Conservation (phyloP, 208 protist genomes). For the Tritrichomonas musculus region DNA sequence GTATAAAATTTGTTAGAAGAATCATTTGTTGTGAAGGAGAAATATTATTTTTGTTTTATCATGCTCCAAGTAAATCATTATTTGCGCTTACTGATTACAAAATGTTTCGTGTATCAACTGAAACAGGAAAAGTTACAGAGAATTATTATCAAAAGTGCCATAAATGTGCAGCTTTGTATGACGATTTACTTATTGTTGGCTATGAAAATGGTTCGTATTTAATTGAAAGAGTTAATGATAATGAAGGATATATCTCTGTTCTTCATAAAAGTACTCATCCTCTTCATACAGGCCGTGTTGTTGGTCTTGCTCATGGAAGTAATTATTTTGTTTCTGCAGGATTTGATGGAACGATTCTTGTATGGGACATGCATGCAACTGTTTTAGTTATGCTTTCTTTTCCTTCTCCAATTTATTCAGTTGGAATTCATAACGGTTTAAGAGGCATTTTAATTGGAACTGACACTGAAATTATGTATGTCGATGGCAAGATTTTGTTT, state of each 20-base stretch:
- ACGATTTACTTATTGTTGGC: background rate
- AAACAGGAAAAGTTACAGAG: background rate
- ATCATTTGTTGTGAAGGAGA: background rate
- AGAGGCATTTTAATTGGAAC: background rate
- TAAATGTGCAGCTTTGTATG: background rate
- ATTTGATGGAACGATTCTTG: conserved; percentile 9
- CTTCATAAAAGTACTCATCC: background rate
- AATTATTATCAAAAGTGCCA: too few species aligned
- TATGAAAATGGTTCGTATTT: conserved; percentile 15
- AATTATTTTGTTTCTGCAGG: background rate
- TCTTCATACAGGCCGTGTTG: background rate
- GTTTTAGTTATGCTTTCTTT: background rate
- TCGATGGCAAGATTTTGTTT: background rate
- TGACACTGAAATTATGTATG: background rate
- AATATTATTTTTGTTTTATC: background rate
- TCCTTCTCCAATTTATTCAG: background rate
- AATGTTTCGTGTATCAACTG: background rate
- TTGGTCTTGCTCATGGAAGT: background rate
- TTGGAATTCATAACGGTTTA: background rate
- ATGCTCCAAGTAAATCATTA: background rate
- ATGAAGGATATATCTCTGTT: background rate
- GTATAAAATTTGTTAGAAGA: background rate
- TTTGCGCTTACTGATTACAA: background rate
- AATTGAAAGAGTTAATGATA: background rate
- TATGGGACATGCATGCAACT: background rate